Evolutionary conservation across 2,329 filamentous ascomycete genomes (phyloP).

Genomic region (Fusarium paranaense): DNA sequence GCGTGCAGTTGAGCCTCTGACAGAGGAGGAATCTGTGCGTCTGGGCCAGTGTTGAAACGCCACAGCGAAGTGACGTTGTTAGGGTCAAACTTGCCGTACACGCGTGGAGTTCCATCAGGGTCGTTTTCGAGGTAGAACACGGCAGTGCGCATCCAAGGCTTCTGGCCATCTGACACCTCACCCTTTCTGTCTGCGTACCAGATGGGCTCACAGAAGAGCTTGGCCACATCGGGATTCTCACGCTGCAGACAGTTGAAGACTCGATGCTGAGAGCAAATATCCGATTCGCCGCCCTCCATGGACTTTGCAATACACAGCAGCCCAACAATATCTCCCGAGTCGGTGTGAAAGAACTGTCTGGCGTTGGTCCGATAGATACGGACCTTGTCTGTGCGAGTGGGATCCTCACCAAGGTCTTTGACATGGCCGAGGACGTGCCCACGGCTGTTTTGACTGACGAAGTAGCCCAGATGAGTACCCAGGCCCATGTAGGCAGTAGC

Average conservation of each 20-base stretch:
- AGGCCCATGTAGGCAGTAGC: slow-evolving; percentile 89
- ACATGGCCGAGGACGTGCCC: slow-evolving; percentile 89
- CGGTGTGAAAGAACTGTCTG: slow-evolving; percentile 68
- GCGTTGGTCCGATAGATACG: slow-evolving; percentile 89
- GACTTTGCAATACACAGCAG: slow-evolving; percentile 83
- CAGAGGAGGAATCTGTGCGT: slow-evolving; percentile 28
- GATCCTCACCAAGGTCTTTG: slow-evolving; percentile 84
- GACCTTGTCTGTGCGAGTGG: slow-evolving; percentile 80
- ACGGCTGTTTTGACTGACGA: slow-evolving; percentile 83
- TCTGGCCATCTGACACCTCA: slow-evolving; percentile 78
- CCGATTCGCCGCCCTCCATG: slow-evolving; percentile 83
- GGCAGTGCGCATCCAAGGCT: slow-evolving; percentile 77
- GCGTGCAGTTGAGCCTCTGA: slow-evolving; percentile 64
- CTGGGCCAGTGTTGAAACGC: slow-evolving; percentile 21
- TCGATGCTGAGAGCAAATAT: slow-evolving; percentile 80
- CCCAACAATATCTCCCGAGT: slow-evolving; percentile 85
- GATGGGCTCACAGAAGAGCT: slow-evolving; percentile 78
- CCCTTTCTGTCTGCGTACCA: slow-evolving; percentile 97
- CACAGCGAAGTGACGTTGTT: slow-evolving; percentile 71
- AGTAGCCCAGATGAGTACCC: slow-evolving; percentile 85
- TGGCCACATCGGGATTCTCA: slow-evolving; percentile 83
- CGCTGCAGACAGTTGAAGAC: slow-evolving; percentile 84
- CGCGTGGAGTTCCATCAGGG: slow-evolving; percentile 54
- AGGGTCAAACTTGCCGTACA: slow-evolving; percentile 83
- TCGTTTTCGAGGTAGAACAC: slow-evolving; percentile 80